Percentiles rank a stretch among this genome's conserved stretches.
Evolutionary conservation across 306 rosid species (phyloP).

Genomic region (Sphenostylis stenocarpa): DNA sequence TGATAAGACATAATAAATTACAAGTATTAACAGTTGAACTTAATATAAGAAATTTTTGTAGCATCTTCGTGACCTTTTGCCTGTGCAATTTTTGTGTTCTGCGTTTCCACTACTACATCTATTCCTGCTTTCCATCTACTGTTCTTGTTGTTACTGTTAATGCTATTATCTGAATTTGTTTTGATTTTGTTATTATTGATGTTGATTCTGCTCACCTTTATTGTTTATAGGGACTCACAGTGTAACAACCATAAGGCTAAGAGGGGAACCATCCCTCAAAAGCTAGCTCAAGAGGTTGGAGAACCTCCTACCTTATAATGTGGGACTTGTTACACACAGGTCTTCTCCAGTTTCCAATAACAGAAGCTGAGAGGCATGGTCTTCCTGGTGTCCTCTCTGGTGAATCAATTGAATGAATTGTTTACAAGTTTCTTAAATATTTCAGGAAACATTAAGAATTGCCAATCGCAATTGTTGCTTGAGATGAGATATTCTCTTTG

Average conservation of each 20-base stretch:
- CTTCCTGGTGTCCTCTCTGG: conserved; percentile 96
- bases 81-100: background rate
- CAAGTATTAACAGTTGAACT: background rate
- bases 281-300: no score
- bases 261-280: no score
- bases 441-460: conserved; percentile 22
- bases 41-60: no score
- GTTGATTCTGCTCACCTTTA: conserved; percentile 16
- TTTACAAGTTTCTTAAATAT: background rate
- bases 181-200: background rate
- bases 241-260: no score
- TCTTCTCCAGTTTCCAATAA: conserved; percentile 91
- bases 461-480: background rate
- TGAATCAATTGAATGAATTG: conserved; percentile 43
- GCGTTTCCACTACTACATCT: background rate
- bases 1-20: background rate
- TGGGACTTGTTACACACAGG: no score
- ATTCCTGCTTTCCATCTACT: background rate
- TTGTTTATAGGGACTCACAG: conserved; percentile 81
- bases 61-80: no score
- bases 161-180: background rate
- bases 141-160: background rate
- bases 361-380: conserved; percentile 98
- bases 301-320: no score
- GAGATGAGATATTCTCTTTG: no score